phyloP scores from a whole-genome alignment of 805 yeast genomes.

The Candida ficus region DNA sequence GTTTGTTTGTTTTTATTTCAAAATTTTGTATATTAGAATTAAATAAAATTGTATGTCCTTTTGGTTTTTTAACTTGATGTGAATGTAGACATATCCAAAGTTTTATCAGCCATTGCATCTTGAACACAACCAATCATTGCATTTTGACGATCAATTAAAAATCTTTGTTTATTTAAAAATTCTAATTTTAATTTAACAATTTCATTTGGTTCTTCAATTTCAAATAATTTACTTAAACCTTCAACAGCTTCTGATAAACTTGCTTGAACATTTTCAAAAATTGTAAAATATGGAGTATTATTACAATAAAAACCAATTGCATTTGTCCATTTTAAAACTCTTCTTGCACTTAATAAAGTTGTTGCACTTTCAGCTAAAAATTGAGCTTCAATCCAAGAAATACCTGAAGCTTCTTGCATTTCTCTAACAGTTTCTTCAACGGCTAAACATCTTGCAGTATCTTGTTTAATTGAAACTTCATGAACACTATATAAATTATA shows the following conservation, averaged over 20 bases:
- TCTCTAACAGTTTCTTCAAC: constrained; percentile 60
- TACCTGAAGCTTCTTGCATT: constrained; percentile 58
- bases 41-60: too few species aligned
- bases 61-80: too few species aligned
- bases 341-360: constrained; percentile 61
- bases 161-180: constrained; percentile 32
- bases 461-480: constrained; percentile 70
- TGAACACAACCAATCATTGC: constrained; percentile 33
- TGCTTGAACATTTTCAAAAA: constrained; percentile 69
- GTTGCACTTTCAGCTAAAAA: constrained; percentile 71
- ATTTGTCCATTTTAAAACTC: constrained; percentile 86
- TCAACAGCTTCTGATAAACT: constrained; percentile 63
- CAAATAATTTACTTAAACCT: constrained; percentile 56
- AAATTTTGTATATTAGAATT: neutral
- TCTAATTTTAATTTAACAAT: constrained; percentile 32
- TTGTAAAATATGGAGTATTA: constrained; percentile 45
- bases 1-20: neutral
- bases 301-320: constrained; percentile 69
- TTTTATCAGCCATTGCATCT: constrained; percentile 7
- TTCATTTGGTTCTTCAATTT: constrained; percentile 31
- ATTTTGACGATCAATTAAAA: constrained; percentile 30
- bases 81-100: constrained; percentile 2
- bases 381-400: constrained; percentile 86
- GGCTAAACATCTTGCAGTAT: constrained; percentile 53
- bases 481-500: constrained; percentile 72